Conservation (phyloP, 2,329 filamentous ascomycete species). For the Fusarium torulosum region DNA sequence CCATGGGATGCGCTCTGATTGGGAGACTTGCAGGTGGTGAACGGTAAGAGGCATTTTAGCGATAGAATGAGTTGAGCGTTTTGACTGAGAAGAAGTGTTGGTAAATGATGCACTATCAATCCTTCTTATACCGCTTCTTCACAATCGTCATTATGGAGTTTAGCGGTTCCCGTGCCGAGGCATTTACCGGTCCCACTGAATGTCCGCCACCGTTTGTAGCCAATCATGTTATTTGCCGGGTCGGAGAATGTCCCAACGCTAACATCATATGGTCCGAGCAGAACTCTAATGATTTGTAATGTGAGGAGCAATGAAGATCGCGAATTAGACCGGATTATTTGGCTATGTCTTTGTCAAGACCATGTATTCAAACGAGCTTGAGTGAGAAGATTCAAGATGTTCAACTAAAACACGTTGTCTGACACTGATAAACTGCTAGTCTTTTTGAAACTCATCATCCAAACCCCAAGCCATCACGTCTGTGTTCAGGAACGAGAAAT, state of each 20-base stretch:
- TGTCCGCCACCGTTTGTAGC: fast-evolving
- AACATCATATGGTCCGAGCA: background rate
- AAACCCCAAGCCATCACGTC: background rate
- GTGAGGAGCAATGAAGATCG: background rate
- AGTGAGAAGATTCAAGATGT: too few relatives aligned
- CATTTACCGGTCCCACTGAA: constrained; percentile 22
- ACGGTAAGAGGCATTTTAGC: constrained; percentile 57
- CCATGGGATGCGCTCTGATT: constrained; percentile 74
- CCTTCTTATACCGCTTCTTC: constrained; percentile 15
- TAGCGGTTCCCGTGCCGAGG: constrained; percentile 13
- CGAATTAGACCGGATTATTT: background rate
- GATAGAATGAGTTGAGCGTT: too few relatives aligned
- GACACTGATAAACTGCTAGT: too few relatives aligned
- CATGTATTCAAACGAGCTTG: too few relatives aligned
- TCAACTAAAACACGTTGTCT: too few relatives aligned
- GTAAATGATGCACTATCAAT: too few relatives aligned
- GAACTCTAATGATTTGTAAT: background rate
- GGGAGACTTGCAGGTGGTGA: constrained; percentile 68
- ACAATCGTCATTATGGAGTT: constrained; percentile 19
- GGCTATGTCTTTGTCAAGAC: too few relatives aligned
- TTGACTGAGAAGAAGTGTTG: background rate
- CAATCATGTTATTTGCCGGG: constrained; percentile 21
- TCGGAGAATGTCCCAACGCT: constrained; percentile 1
- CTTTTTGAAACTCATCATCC: background rate
- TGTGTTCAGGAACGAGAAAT: constrained; percentile 4